These are phyloP conservation scores for Pouteria campechiana DNA, from an alignment of 179 eudicot genomes.

Conservation along the genomic window DNA sequence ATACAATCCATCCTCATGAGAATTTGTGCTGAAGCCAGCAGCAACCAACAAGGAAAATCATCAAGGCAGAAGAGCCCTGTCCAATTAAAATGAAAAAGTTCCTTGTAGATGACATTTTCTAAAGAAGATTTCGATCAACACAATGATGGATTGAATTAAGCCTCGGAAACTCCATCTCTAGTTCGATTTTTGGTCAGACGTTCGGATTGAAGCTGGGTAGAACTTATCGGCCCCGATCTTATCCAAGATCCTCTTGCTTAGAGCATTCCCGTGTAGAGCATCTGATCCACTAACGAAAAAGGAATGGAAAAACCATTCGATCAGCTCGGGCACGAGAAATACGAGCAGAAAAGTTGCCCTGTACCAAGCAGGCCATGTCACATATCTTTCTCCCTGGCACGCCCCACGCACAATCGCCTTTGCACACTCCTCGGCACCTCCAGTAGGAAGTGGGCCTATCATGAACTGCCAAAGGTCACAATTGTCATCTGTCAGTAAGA, in stretches of 20 bases:
- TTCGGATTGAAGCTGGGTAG: conserved; percentile 25
- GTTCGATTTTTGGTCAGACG: conserved; percentile 17
- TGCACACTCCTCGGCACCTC: conserved; percentile 27
- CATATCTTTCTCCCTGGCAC: conserved; percentile 34
- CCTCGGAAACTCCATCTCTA: conserved; percentile 1
- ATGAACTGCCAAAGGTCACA: conserved; percentile 18
- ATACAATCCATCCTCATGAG: too few species aligned
- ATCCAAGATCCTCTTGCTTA: conserved; percentile 25
- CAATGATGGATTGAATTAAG: not conserved
- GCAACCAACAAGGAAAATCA: too few species aligned
- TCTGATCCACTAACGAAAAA: conserved; percentile 16
- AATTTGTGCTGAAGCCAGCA: too few species aligned
- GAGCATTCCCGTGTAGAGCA: conserved; percentile 8
- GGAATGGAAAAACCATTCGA: conserved; percentile 29
- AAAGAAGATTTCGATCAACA: too few species aligned
- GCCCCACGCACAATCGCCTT: conserved; percentile 36
- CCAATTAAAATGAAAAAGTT: too few species aligned
- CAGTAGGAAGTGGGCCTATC: conserved; percentile 33
- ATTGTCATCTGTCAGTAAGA: not conserved
- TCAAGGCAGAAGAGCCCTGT: too few species aligned
- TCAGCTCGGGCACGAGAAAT: conserved; percentile 38
- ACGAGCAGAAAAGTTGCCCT: conserved; percentile 22
- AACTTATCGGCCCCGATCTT: conserved; percentile 22
- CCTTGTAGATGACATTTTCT: too few species aligned
- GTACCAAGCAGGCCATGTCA: conserved; percentile 45